phyloP scores from a whole-genome alignment of 1,284 basidiomycete species.

The Trichosporon sp. region DNA sequence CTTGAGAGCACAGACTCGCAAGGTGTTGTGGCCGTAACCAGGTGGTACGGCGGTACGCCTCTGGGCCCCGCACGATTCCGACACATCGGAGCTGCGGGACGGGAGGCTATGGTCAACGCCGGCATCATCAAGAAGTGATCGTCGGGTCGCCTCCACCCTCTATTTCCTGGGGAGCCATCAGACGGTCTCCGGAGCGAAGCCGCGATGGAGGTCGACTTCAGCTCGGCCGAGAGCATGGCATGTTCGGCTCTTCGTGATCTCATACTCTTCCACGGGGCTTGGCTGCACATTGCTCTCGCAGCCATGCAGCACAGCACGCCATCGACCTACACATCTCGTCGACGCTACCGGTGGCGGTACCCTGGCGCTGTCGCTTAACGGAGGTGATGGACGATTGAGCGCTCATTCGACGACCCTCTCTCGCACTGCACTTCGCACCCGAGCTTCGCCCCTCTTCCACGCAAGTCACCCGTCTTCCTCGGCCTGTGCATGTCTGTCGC shows the following conservation, averaged over 20 bases:
- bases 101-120: constrained; percentile 66
- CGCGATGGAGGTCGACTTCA: no score
- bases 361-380: background rate
- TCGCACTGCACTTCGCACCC: background rate
- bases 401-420: background rate
- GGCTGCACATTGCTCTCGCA: no score
- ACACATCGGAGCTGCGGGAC: constrained; percentile 79
- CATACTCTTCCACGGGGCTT: no score
- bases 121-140: background rate
- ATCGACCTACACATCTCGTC: background rate
- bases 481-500: no score
- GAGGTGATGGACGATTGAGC: no score
- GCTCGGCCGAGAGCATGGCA: no score
- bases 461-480: no score
- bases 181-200: no score
- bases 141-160: background rate
- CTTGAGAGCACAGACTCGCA: constrained; percentile 65
- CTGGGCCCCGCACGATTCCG: constrained; percentile 86
- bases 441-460: background rate
- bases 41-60: constrained; percentile 55
- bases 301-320: no score
- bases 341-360: background rate
- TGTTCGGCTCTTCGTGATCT: no score
- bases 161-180: background rate
- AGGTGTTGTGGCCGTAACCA: constrained; percentile 68